These are phyloP conservation scores for Phytophthora hybrid DNA, from an alignment of 352 stramenopile genomes.

Conservation along the genomic window DNA sequence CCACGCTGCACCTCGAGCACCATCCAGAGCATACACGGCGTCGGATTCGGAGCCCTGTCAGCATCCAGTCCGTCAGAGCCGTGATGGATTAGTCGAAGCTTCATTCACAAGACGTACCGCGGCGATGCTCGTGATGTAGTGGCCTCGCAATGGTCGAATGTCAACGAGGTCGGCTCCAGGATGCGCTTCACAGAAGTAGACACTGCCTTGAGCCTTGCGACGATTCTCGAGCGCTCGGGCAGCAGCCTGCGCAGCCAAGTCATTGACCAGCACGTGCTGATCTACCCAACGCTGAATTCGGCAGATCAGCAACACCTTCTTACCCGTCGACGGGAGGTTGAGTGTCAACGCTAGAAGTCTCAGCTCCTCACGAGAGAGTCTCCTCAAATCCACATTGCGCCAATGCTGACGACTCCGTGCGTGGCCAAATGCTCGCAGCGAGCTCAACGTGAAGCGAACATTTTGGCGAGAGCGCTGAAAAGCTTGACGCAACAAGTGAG, in stretches of 20 bases:
- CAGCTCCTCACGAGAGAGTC: slow-evolving; percentile 69
- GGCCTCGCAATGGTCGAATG: slow-evolving; percentile 67
- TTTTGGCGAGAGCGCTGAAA: slow-evolving; percentile 56
- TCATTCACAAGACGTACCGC: slow-evolving; percentile 50
- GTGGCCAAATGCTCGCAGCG: slow-evolving; percentile 60
- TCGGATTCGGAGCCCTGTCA: slow-evolving; percentile 69
- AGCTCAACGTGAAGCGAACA: slow-evolving; percentile 58
- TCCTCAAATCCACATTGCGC: slow-evolving; percentile 65
- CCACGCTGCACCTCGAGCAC: slow-evolving; percentile 60
- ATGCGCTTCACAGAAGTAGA: slow-evolving; percentile 75
- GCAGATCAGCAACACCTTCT: slow-evolving; percentile 79
- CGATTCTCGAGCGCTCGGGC: slow-evolving; percentile 64
- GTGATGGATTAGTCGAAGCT: not conserved
- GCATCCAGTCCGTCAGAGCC: slow-evolving; percentile 13
- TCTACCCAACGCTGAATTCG: slow-evolving; percentile 83
- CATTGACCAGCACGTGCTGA: slow-evolving; percentile 62
- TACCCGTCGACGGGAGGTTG: slow-evolving; percentile 77
- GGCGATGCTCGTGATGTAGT: slow-evolving; percentile 64
- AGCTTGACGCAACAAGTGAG: slow-evolving; percentile 64
- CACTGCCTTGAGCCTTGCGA: slow-evolving; percentile 63
- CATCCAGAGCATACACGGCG: slow-evolving; percentile 76
- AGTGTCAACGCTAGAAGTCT: slow-evolving; percentile 67
- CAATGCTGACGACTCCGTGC: slow-evolving; percentile 62
- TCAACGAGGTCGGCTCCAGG: slow-evolving; percentile 52
- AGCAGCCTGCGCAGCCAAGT: slow-evolving; percentile 67